These are phyloP conservation scores for Tetradesmus lagerheimii DNA, from an alignment of 139 green algal species.

Conservation along the genomic window DNA sequence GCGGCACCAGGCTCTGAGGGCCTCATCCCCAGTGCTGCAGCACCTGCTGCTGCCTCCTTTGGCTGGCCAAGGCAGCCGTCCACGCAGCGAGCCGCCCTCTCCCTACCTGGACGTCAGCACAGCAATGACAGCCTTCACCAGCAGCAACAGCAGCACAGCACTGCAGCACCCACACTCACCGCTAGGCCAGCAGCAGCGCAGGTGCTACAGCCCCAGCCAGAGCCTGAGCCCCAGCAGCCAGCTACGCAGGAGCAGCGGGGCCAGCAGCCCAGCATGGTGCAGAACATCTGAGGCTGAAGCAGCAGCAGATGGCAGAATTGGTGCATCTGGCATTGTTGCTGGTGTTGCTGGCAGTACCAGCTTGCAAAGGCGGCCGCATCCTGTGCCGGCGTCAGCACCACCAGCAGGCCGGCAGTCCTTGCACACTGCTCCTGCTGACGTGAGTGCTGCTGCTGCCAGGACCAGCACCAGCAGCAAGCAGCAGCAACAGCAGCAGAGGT, in stretches of 20 bases:
- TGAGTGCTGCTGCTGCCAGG: background rate
- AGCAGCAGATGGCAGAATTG: background rate
- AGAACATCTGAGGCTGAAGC: background rate
- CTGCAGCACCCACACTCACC: background rate
- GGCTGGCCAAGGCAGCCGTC: background rate
- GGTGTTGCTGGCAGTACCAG: background rate
- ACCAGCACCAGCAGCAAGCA: background rate
- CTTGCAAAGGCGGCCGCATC: background rate
- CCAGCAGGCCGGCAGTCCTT: background rate
- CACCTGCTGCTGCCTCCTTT: background rate
- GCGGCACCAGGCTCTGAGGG: background rate
- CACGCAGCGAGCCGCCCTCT: background rate
- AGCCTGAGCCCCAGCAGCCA: background rate
- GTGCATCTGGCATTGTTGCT: background rate
- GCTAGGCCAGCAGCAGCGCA: background rate
- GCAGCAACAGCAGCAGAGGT: background rate
- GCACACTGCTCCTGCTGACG: background rate
- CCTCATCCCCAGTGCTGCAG: background rate
- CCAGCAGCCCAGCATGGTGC: background rate
- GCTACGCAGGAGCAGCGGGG: background rate
- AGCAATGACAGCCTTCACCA: background rate
- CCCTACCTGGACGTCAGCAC: slow-evolving; percentile 29
- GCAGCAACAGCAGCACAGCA: background rate
- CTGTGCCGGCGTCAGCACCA: background rate
- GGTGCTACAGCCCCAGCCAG: background rate